A percentile compares a stretch with the other conserved stretches of the same genome.
These are phyloP conservation scores for Salix udensis DNA, from an alignment of 345 rosid genomes.

Conservation along the genomic window DNA sequence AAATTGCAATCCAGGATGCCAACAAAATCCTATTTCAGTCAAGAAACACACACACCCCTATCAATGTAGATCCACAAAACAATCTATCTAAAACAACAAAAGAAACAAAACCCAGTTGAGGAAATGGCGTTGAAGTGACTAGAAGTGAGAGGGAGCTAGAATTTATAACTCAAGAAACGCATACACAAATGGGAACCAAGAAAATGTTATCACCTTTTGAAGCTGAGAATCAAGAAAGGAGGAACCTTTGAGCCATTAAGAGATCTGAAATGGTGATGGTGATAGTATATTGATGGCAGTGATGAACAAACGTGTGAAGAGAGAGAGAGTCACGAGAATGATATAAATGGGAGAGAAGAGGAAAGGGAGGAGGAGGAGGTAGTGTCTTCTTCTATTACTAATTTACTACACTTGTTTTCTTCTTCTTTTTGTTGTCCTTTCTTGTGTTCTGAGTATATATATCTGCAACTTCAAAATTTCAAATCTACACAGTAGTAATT, in stretches of 20 bases:
- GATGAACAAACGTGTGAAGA: not conserved
- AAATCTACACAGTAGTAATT: not conserved
- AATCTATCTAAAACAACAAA: not conserved
- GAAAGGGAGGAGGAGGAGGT: not conserved
- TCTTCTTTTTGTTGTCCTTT: not conserved
- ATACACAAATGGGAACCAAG: not conserved
- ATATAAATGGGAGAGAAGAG: constrained; percentile 10
- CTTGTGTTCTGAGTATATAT: not conserved
- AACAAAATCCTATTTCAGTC: not conserved
- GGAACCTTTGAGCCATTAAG: constrained; percentile 2
- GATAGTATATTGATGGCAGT: not conserved
- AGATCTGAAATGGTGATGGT: constrained; percentile 21
- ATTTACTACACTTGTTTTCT: not conserved
- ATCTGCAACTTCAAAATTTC: not conserved
- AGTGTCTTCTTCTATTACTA: not conserved
- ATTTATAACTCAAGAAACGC: not conserved
- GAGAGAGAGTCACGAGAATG: constrained; percentile 37
- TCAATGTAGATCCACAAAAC: not conserved
- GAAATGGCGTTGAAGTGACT: not conserved
- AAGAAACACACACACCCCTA: not conserved
- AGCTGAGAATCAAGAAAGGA: not conserved
- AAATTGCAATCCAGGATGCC: not conserved
- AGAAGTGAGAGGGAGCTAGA: not conserved
- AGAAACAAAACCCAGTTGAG: not conserved
- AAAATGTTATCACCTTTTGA: not conserved